phyloP scores from a whole-genome alignment of 1,139 yeast species.

The Zygoascus meyerae region DNA sequence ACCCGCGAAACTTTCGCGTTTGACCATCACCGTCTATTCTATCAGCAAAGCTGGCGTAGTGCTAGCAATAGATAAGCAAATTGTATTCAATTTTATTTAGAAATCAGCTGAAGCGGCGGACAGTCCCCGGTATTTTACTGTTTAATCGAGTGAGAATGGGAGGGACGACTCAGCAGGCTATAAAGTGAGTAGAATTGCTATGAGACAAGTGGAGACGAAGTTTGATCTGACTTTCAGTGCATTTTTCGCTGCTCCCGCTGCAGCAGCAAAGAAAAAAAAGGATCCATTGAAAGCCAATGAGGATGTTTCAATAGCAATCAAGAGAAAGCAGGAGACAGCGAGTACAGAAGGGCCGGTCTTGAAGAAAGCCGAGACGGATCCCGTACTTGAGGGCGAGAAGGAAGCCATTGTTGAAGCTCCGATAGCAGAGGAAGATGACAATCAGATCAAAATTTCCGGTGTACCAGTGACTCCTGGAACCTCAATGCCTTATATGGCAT shows the following conservation, averaged over 20 bases:
- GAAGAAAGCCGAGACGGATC: conserved; percentile 2
- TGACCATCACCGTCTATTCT: too few relatives aligned
- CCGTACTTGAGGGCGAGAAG: neutral
- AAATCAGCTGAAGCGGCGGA: too few relatives aligned
- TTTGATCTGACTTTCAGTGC: neutral
- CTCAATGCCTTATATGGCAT: conserved; percentile 52
- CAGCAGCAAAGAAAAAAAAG: conserved; percentile 3
- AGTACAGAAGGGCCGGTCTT: neutral
- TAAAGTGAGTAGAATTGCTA: conserved; percentile 7
- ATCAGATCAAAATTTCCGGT: conserved; percentile 1
- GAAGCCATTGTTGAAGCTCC: neutral
- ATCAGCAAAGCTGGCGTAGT: too few relatives aligned
- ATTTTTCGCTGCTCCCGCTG: conserved; percentile 7
- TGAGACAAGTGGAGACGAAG: neutral
- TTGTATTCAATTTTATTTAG: too few relatives aligned
- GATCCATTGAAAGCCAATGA: neutral
- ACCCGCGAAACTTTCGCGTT: too few relatives aligned
- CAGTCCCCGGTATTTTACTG: too few relatives aligned
- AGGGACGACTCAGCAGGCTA: conserved; percentile 10
- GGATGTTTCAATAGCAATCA: neutral
- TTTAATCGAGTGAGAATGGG: conserved; percentile 7
- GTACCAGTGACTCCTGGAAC: conserved; percentile 24
- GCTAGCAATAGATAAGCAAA: too few relatives aligned
- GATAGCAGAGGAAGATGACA: conserved; percentile 1
- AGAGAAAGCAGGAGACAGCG: neutral